These are phyloP conservation scores for Apiospora sp. DNA, from an alignment of 2,329 filamentous ascomycete genomes.

Conservation along the genomic window DNA sequence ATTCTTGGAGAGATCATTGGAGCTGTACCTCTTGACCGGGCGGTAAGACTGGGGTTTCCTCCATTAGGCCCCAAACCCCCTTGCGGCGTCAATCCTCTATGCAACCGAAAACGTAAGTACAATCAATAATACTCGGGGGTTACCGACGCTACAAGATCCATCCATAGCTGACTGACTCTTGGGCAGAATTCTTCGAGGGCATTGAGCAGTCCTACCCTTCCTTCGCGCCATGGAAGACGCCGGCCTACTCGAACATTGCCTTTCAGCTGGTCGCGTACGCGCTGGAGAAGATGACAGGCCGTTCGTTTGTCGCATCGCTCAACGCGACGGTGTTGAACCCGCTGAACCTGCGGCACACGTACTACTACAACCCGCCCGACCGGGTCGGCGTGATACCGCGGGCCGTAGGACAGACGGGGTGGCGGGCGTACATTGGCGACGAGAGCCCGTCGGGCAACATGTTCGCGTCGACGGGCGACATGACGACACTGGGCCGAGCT, in stretches of 20 bases:
- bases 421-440: conserved; percentile 43
- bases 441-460: conserved; percentile 45
- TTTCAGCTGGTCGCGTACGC: conserved; percentile 48
- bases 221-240: conserved; percentile 44
- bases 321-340: conserved; percentile 42
- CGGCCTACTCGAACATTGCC: conserved; percentile 48
- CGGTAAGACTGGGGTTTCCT: conserved; percentile 40
- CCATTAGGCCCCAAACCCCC: conserved; percentile 38
- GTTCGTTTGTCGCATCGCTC: conserved; percentile 41
- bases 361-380: conserved; percentile 43
- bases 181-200: conserved; percentile 41
- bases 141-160: conserved; percentile 5
- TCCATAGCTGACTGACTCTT: conserved; percentile 20
- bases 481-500: conserved; percentile 42
- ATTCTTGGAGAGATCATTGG: conserved; percentile 37
- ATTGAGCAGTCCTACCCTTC: conserved; percentile 42
- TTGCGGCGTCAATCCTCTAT: conserved; percentile 42
- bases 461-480: conserved; percentile 42
- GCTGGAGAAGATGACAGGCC: conserved; percentile 45
- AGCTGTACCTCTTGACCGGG: conserved; percentile 30
- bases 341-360: conserved; percentile 44
- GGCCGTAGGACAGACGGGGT: conserved; percentile 39
- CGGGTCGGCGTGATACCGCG: conserved; percentile 47
- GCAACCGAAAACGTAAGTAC: conserved; percentile 39
- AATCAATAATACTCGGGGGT: neutral